Percentiles rank a stretch among this genome's conserved stretches.
Conservation (phyloP, 306 rosid species). For the Ochetophila trinervis region DNA sequence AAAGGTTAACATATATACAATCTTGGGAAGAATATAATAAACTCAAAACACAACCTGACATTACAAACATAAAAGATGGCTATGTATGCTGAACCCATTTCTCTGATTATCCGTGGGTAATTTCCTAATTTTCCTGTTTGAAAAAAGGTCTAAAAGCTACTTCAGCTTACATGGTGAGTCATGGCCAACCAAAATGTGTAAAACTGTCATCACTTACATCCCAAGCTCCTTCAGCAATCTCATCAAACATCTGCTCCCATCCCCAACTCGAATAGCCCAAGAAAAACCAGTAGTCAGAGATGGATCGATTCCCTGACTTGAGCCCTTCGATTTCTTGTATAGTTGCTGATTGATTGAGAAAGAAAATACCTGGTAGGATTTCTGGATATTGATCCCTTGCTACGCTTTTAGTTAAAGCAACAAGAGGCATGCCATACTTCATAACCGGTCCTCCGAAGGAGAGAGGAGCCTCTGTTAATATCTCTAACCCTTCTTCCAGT, state of each 20-base stretch:
- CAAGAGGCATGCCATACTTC: slow-evolving; percentile 55
- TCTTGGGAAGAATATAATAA: not conserved
- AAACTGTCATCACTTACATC: slow-evolving; percentile 41
- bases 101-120: not conserved
- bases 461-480: slow-evolving; percentile 55
- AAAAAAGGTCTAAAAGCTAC: not conserved
- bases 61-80: slow-evolving; percentile 5
- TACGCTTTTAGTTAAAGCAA: slow-evolving; percentile 48
- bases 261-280: slow-evolving; percentile 88
- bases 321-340: slow-evolving; percentile 45
- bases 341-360: slow-evolving; percentile 56
- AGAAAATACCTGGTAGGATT: slow-evolving; percentile 69
- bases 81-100: slow-evolving; percentile 11
- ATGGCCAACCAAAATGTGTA: slow-evolving; percentile 63
- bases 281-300: slow-evolving; percentile 71
- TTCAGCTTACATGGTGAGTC: slow-evolving; percentile 8
- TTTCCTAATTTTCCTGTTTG: not conserved
- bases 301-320: slow-evolving; percentile 41
- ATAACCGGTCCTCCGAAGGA: slow-evolving; percentile 75
- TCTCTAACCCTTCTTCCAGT: slow-evolving; percentile 44
- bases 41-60: not conserved
- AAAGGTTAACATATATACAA: not conserved
- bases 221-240: slow-evolving; percentile 81
- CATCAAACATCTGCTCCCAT: slow-evolving; percentile 70
- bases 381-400: slow-evolving; percentile 37